Evolutionary conservation across 768 basidiomycete genomes (phyloP), one percentile per base, ranked within the genome.

Genomic region (Omphalotus guepiniiformis): DNA sequence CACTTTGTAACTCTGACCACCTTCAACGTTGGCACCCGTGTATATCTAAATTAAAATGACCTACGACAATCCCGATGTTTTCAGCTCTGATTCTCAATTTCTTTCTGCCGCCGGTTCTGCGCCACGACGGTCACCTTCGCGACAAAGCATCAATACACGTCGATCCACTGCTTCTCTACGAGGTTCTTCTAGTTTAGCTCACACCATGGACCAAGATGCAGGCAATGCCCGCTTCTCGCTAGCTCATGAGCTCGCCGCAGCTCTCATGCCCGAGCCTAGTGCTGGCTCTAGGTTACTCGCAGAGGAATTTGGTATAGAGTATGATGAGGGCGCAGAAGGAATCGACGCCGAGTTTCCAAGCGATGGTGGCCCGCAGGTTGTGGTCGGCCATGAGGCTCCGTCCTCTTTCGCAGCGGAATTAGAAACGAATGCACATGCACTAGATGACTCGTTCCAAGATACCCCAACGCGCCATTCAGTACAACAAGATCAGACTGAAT

Each of bases 271-370:
- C 19, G 90, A 93, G 66, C 89, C 91, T 0, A 84, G 76, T 42
- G 73, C 79, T 22, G 80, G 85, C 45, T 90, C 88, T 19, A 85
- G 80, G 62, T 64, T 90, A 26, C 72, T 93, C 4, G 87, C 87
- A 11, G 90, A 92, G 65, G 91, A 93, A 63, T 88, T 93, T 53
- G 90, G 90, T 8, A 84, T 93, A 52, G 90, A 92, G 59, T 91
- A 87, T 54, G 90, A 92, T 52, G 88, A 90, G 60, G 88, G 86
- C 37, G 86, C 85, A 23, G 87, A 90, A 65, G 87, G 85, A 30
- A 87, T 85, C 47, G 89, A 87, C 58, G 79, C 78, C 48, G 39
- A 40, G 3, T 53, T 47, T 36, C 39, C 38, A 1, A 49, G 48
- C 23, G 39, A 28, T 37, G 56, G 64, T 43, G 62, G 66, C 48